These are phyloP conservation scores for Candida michaelii DNA, from an alignment of 805 yeast species.

Conservation along the genomic window DNA sequence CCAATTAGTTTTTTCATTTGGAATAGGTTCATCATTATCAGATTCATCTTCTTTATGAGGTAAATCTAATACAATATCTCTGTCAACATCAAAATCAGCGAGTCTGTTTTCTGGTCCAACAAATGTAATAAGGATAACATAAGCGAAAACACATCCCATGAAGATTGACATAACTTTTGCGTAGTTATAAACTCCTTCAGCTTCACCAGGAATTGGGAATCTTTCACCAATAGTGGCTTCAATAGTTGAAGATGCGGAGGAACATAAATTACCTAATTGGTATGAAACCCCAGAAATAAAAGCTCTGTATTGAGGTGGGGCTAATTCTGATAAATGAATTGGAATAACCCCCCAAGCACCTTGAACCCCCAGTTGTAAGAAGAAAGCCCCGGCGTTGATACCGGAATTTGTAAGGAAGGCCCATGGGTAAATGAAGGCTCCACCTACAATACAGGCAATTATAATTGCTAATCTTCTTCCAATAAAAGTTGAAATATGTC, in stretches of 20 bases:
- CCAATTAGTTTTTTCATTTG: constrained; percentile 1
- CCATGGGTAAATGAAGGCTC: constrained; percentile 44
- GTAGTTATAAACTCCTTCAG: constrained; percentile 41
- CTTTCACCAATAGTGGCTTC: constrained; percentile 61
- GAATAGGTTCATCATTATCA: constrained; percentile 6
- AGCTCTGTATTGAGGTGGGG: constrained; percentile 63
- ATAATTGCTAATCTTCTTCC: constrained; percentile 39
- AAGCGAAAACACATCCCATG: constrained; percentile 61
- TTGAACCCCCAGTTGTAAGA: constrained; percentile 62
- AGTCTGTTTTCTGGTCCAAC: constrained; percentile 59
- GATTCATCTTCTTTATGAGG: constrained; percentile 7
- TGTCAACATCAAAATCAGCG: constrained; percentile 22
- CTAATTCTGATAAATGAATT: constrained; percentile 58
- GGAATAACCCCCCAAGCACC: constrained; percentile 74
- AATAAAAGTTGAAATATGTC: constrained; percentile 35
- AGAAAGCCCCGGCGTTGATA: constrained; percentile 59
- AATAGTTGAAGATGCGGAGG: constrained; percentile 68
- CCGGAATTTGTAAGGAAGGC: constrained; percentile 34
- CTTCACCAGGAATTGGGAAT: constrained; percentile 36
- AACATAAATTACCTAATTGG: constrained; percentile 67
- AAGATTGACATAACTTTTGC: constrained; percentile 66
- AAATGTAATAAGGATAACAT: constrained; percentile 47
- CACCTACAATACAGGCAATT: constrained; percentile 32
- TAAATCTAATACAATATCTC: constrained; percentile 15
- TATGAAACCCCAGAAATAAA: constrained; percentile 64